Percentiles rank a stretch among this genome's conserved stretches.
These are phyloP conservation scores for Microstroma glucosiphilum DNA, from an alignment of 1,284 basidiomycete genomes.

Conservation along the genomic window DNA sequence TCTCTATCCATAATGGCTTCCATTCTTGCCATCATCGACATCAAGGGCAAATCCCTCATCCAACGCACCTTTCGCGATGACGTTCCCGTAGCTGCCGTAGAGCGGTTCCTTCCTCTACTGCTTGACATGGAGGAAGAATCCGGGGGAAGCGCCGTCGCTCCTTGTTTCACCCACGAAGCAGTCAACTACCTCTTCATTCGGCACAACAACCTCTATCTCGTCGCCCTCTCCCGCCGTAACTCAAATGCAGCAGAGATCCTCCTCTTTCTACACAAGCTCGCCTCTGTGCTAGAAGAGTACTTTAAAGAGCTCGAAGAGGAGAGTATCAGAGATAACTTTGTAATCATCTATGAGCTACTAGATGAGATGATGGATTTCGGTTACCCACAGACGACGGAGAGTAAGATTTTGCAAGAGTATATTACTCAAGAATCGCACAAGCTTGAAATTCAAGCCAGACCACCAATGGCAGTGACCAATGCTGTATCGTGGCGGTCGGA, in stretches of 20 bases:
- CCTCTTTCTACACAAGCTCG: constrained; percentile 87
- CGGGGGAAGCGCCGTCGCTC: constrained; percentile 65
- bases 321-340: constrained; percentile 96
- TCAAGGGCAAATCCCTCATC: constrained; percentile 97
- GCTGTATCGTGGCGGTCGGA: constrained; percentile 98
- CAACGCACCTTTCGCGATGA: constrained; percentile 97
- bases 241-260: constrained; percentile 93
- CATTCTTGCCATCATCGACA: constrained; percentile 83
- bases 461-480: constrained; percentile 96
- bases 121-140: constrained; percentile 97
- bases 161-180: constrained; percentile 70
- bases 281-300: constrained; percentile 77
- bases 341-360: constrained; percentile 86
- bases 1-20: constrained; percentile 41
- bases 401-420: constrained; percentile 98
- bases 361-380: constrained; percentile 99
- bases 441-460: constrained; percentile 89
- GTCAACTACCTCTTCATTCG: constrained; percentile 98
- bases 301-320: constrained; percentile 99
- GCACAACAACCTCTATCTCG: constrained; percentile 92
- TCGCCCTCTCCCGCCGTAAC: constrained; percentile 92
- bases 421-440: constrained; percentile 99
- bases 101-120: constrained; percentile 86
- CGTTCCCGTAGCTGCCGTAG: constrained; percentile 78
- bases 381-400: constrained; percentile 97